Conservation (phyloP, 2,329 filamentous ascomycete species). For the Dissoconium aciculare region DNA sequence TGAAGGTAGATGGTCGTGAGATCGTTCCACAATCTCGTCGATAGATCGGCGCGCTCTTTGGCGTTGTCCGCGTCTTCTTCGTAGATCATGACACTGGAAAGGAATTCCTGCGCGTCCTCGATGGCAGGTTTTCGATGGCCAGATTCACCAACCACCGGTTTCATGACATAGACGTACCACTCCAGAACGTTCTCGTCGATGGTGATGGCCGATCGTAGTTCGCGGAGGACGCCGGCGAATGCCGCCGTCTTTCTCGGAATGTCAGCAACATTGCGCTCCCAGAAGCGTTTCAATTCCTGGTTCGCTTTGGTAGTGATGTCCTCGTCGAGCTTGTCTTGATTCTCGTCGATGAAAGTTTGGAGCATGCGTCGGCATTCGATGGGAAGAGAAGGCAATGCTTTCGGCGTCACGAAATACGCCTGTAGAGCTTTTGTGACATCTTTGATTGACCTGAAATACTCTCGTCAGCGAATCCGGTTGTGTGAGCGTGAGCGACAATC, state of each 20-base stretch:
- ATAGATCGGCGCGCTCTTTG: constrained; percentile 37
- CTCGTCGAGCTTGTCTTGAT: constrained; percentile 32
- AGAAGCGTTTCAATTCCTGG: constrained; percentile 53
- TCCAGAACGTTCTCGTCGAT: constrained; percentile 47
- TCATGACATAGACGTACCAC: constrained; percentile 56
- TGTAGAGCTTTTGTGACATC: constrained; percentile 35
- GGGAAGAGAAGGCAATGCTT: constrained; percentile 43
- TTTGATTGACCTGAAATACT: constrained; percentile 36
- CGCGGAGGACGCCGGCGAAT: constrained; percentile 55
- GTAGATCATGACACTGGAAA: constrained; percentile 49
- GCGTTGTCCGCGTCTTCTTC: constrained; percentile 43
- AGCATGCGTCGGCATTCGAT: constrained; percentile 33
- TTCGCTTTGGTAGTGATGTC: constrained; percentile 57
- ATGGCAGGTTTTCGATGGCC: constrained; percentile 49
- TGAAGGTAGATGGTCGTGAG: constrained; percentile 31
- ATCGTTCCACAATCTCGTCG: constrained; percentile 45
- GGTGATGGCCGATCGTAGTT: constrained; percentile 48
- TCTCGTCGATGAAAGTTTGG: constrained; percentile 46
- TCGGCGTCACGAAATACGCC: constrained; percentile 28
- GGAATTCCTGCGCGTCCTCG: constrained; percentile 47
- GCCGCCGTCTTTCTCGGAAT: constrained; percentile 43
- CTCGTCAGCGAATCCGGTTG: too few species aligned
- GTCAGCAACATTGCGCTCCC: constrained; percentile 47
- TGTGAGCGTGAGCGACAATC: too few species aligned
- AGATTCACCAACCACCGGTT: constrained; percentile 41